Conservation (phyloP, 345 rosid species). For the Ceriops zippeliana region DNA sequence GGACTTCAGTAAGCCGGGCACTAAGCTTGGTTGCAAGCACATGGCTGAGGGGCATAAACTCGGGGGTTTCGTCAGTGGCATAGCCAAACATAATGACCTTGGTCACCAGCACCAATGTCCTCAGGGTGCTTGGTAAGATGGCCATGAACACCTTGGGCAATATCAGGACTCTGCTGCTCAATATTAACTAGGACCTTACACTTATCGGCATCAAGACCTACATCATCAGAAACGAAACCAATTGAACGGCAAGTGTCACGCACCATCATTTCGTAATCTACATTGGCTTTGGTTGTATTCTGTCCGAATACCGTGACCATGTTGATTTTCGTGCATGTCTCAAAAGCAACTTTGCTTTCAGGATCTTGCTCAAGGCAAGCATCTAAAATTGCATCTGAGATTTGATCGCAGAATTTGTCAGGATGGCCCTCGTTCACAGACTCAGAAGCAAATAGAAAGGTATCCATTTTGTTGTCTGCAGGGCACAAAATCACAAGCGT, state of each 20-base stretch:
- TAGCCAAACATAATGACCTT: slow-evolving; percentile 26
- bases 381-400: slow-evolving; percentile 21
- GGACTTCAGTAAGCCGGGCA: slow-evolving; percentile 17
- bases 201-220: slow-evolving; percentile 24
- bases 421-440: slow-evolving; percentile 26
- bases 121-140: slow-evolving; percentile 21
- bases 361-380: slow-evolving; percentile 24
- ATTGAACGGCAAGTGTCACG: slow-evolving; percentile 14
- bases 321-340: slow-evolving; percentile 21
- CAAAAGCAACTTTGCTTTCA: slow-evolving; percentile 19
- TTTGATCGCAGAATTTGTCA: slow-evolving; percentile 21
- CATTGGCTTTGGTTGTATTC: slow-evolving; percentile 18
- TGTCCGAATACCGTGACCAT: slow-evolving; percentile 22
- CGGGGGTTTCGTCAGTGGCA: slow-evolving; percentile 21
- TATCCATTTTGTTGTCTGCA: slow-evolving; percentile 7
- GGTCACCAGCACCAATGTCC: slow-evolving; percentile 23
- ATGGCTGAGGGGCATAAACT: slow-evolving; percentile 23
- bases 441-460: slow-evolving; percentile 19
- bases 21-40: slow-evolving; percentile 24
- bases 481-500: not conserved
- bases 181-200: slow-evolving; percentile 16
- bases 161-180: slow-evolving; percentile 25
- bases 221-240: slow-evolving; percentile 21
- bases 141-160: slow-evolving; percentile 24
- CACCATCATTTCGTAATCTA: slow-evolving; percentile 17